Evolutionary conservation across 805 yeast species (phyloP), one percentile per base, ranked within the genome.

Genomic region (Myxozyma neotropica): DNA sequence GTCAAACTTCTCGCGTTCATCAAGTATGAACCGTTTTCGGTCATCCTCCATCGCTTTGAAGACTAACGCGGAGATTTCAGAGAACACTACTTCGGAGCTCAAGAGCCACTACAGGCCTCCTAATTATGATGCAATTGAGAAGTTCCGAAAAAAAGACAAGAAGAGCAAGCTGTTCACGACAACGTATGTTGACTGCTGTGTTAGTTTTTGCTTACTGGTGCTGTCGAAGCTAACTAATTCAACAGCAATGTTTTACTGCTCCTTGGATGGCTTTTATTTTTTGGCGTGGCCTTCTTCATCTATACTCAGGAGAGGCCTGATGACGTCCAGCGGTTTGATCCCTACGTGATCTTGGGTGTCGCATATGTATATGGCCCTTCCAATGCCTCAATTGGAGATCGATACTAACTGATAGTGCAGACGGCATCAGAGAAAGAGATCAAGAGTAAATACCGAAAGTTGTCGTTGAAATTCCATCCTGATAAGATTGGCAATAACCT

Each of bases 381-480:
- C 3, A 31, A 43, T 33, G 26, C n/a, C 29, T 23, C 17, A 23
- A 33, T 35, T 15, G 5, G 21, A n/a, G 12, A 26, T 19, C 6
- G 17, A 21, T 31, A 27, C 13, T 19, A 36, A 5, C n/a, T n/a
- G 10, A n/a, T 38, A 7, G 15, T 4, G 1, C 44, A 62, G 66
- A 78, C 85, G 36, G 84, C 97, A 8, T 70, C 83, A 10, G 96
- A 88, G 51, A 84, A 82, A 69, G 91, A 87, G 56, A 83, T 94
- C 74, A 90, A 88, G 73, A 78, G 88, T 50, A 86, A 86, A 26
- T 94, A 89, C 76, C 84, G 96, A 75, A 89, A 89, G 75, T 80
- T 94, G 53, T 89, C 98, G 2, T 77, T 93, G 68, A 87, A 86
- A 70, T 88, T 81, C 75, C 99, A 94, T 73, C 99, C 99, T 1